Evolutionary conservation across 345 rosid genomes (phyloP).

Genomic region (Camelina laxa): DNA sequence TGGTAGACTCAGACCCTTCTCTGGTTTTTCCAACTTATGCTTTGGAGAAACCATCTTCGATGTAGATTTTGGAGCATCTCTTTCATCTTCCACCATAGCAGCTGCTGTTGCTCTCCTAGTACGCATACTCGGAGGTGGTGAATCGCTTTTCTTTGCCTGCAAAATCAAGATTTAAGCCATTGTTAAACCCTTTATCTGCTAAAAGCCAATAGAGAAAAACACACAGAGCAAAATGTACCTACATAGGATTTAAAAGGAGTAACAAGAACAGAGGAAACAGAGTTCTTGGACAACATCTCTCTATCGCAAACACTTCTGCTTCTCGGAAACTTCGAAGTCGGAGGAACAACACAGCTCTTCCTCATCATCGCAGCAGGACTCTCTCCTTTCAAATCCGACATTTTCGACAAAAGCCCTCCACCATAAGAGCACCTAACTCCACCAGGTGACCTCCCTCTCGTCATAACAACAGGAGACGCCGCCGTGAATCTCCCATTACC

Average conservation of each 20-base stretch:
- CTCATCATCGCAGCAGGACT: constrained; percentile 67
- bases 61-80: constrained; percentile 25
- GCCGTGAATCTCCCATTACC: constrained; percentile 42
- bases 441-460: constrained; percentile 52
- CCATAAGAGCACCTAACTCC: constrained; percentile 74
- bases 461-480: constrained; percentile 59
- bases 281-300: constrained; percentile 52
- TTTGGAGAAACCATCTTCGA: constrained; percentile 32
- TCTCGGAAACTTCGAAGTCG: constrained; percentile 69
- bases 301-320: constrained; percentile 80
- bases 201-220: background rate
- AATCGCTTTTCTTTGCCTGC: constrained; percentile 42
- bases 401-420: constrained; percentile 71
- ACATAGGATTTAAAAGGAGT: constrained; percentile 86
- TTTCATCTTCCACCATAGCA: constrained; percentile 30
- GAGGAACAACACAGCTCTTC: constrained; percentile 74
- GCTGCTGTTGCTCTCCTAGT: constrained; percentile 34
- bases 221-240: constrained; percentile 60
- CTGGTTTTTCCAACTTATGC: constrained; percentile 42
- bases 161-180: background rate
- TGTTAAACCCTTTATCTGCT: constrained; percentile 20
- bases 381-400: constrained; percentile 62
- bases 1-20: constrained; percentile 52
- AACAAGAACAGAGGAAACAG: constrained; percentile 44
- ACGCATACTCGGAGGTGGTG: constrained; percentile 42